phyloP scores from a whole-genome alignment of 768 basidiomycete species.

The Coprinopsis marcescibilis region DNA sequence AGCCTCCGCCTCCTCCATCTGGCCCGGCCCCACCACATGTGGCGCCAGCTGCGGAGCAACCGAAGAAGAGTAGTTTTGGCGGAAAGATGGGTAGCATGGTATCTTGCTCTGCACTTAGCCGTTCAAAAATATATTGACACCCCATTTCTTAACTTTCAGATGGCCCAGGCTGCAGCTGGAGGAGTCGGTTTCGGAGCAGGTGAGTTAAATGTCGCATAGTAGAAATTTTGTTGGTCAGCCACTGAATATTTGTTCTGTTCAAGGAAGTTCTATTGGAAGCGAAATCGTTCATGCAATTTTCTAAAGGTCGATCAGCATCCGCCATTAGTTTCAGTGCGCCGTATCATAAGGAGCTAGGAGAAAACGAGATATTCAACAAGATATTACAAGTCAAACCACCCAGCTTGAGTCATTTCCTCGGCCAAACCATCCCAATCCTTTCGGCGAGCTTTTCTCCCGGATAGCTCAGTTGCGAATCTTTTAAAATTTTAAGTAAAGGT shows the following conservation, averaged over 20 bases:
- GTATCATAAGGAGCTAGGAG: too few relatives aligned
- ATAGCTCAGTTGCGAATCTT: constrained; percentile 81
- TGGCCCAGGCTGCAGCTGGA: constrained; percentile 53
- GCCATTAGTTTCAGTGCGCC: neutral
- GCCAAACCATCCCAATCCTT: constrained; percentile 63
- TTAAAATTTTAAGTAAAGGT: neutral
- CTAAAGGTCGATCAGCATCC: constrained; percentile 18
- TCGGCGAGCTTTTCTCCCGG: constrained; percentile 66
- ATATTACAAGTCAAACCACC: constrained; percentile 75
- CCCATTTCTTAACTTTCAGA: constrained; percentile 22
- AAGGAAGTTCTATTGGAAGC: constrained; percentile 40
- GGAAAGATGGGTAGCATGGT: constrained; percentile 49
- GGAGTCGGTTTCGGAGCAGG: constrained; percentile 75
- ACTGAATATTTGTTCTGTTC: too few relatives aligned
- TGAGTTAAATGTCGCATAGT: constrained; percentile 29
- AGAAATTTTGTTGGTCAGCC: constrained; percentile 12
- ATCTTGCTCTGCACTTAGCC: constrained; percentile 4
- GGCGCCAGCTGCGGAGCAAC: too few relatives aligned
- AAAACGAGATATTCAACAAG: too few relatives aligned
- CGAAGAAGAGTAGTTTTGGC: constrained; percentile 50
- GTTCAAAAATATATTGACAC: neutral
- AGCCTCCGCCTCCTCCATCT: too few relatives aligned
- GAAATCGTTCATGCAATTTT: constrained; percentile 45
- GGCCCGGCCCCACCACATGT: too few relatives aligned
- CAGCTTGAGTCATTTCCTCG: constrained; percentile 66